Evolutionary conservation across 768 basidiomycete species (phyloP).

Genomic region (Xanthoconium purpureum): DNA sequence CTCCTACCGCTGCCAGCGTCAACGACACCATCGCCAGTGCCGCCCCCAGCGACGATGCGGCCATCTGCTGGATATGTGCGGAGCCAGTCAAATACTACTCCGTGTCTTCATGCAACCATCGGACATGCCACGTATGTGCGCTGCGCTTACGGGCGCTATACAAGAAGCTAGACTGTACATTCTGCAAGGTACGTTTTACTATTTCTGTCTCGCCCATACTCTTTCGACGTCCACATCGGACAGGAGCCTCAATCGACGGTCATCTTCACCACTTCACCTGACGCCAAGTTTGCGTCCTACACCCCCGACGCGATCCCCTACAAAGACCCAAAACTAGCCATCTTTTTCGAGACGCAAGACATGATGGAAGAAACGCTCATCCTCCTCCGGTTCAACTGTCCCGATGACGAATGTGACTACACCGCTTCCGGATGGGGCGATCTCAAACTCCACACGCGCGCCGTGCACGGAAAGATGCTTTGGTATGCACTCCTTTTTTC

Average conservation of each 20-base stretch:
- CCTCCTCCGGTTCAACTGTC: slow-evolving; percentile 92
- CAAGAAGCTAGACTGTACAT: slow-evolving; percentile 91
- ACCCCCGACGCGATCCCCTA: slow-evolving; percentile 51
- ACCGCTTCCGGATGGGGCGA: slow-evolving; percentile 87
- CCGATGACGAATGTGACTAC: slow-evolving; percentile 78
- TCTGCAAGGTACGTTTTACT: slow-evolving; percentile 77
- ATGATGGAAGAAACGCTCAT: slow-evolving; percentile 95
- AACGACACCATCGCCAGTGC: not conserved
- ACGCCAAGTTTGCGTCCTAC: slow-evolving; percentile 59
- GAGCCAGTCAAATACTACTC: slow-evolving; percentile 90
- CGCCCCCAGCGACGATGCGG: slow-evolving; percentile 21
- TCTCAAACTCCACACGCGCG: slow-evolving; percentile 79
- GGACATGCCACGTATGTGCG: slow-evolving; percentile 93
- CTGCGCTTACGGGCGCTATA: slow-evolving; percentile 86
- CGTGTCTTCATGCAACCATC: slow-evolving; percentile 89
- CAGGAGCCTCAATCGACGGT: slow-evolving; percentile 72
- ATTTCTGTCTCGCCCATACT: not conserved
- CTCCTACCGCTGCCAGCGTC: not conserved
- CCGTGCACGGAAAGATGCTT: slow-evolving; percentile 70
- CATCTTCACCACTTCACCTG: slow-evolving; percentile 70
- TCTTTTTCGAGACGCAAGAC: slow-evolving; percentile 85
- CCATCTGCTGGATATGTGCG: slow-evolving; percentile 89
- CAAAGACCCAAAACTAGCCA: slow-evolving; percentile 70
- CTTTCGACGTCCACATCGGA: not conserved
- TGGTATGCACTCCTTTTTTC: slow-evolving; percentile 50